Evolutionary conservation across 441 rosid species (phyloP), one percentile per base, ranked within the genome.

Genomic region (Pelargonium myrrhifolium): DNA sequence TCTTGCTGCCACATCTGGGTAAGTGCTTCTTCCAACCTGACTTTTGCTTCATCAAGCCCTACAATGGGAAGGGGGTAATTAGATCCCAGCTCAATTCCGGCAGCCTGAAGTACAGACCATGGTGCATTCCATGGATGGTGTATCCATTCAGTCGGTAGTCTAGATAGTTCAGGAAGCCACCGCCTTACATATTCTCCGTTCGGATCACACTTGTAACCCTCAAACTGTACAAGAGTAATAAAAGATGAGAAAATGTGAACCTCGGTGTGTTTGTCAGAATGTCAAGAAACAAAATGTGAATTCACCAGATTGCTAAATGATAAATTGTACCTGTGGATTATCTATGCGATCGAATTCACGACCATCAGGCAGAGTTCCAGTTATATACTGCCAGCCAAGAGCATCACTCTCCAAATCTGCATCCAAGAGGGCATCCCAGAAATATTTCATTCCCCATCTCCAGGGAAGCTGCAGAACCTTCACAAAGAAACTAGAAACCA

Each of bases 401-500:
- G 97, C 90, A 73, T 93, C 99, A 15, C 97, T 93, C 74, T 93
- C 99, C 71, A 91, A 77, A 76, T 93, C 99, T 0, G 97, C 96
- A 79, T 93, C 99, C 69, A 93, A 84, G 65, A 93, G 91, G 64
- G 97, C 89, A 72, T 93, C 99, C 99, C 99, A 93, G 77, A 91
- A 93, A 73, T 93, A 93, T 79, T 91, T 93, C 97, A 93, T 93
- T 60, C 97, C 99, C 99, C 99, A 93, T 80, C 96, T 77, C 97
- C 97, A 93, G 0, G 99, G 99, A 75, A 94, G 89, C 76, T 88
- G 97, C 61, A 94, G 81, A 73, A 91, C 96, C 81, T 94, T 94
- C 60, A 94, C 99, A 74, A 94, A 94, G 84, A 94, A 94, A 80
- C 99, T 94, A 49, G 99, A 87, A 72, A 91, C 99, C 42, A 94